These are phyloP conservation scores for Chlamydomonas schloesseri DNA, from an alignment of 139 green algal genomes.

Conservation along the genomic window DNA sequence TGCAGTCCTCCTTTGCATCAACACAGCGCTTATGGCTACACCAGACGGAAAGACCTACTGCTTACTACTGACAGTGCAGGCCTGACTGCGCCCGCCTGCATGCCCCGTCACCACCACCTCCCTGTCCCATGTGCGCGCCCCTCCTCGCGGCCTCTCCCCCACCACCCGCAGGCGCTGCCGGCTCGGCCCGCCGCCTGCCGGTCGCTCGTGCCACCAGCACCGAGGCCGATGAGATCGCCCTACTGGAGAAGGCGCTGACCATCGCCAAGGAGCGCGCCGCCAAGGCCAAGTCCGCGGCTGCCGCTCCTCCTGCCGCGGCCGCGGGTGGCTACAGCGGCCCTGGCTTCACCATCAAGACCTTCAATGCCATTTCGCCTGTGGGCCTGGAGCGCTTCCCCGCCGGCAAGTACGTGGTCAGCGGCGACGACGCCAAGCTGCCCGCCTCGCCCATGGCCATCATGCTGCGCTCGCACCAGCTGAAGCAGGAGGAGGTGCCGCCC, in stretches of 20 bases:
- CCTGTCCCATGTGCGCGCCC: too few species aligned
- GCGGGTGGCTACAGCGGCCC: slow-evolving; percentile 28
- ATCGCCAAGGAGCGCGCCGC: slow-evolving; percentile 42
- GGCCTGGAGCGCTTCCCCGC: slow-evolving; percentile 61
- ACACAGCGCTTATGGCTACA: too few species aligned
- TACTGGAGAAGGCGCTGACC: slow-evolving; percentile 50
- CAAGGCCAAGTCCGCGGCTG: slow-evolving; percentile 29
- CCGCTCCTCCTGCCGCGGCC: neutral
- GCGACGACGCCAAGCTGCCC: slow-evolving; percentile 54
- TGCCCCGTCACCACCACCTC: too few species aligned
- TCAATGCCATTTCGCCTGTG: slow-evolving; percentile 65
- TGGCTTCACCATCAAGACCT: slow-evolving; percentile 63
- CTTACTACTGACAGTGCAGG: too few species aligned
- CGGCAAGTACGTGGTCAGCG: slow-evolving; percentile 62
- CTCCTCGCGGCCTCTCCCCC: too few species aligned
- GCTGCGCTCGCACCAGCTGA: slow-evolving; percentile 69
- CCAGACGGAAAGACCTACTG: too few species aligned
- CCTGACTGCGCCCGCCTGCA: too few species aligned
- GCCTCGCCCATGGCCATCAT: slow-evolving; percentile 68
- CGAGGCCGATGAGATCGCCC: slow-evolving; percentile 42
- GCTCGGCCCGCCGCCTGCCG: neutral
- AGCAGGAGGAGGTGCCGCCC: slow-evolving; percentile 47
- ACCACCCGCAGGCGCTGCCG: neutral
- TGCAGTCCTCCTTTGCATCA: too few species aligned
- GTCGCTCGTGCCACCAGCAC: neutral